These are phyloP conservation scores for Metarhizium sp. DNA, from an alignment of 2,329 filamentous ascomycete species.

Conservation along the genomic window DNA sequence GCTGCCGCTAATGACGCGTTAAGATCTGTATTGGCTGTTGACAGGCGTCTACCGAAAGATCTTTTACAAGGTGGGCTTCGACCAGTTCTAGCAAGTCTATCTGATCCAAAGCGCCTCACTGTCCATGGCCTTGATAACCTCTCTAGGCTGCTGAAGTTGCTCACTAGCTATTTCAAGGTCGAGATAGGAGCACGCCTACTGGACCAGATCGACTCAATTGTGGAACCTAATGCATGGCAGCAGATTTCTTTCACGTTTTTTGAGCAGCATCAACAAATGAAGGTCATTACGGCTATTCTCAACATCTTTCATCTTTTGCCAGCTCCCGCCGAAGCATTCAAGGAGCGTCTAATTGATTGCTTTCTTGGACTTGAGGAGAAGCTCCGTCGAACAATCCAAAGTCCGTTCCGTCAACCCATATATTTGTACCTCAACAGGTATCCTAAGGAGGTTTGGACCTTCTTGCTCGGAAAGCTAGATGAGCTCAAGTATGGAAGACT, in stretches of 20 bases:
- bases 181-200: conserved; percentile 91
- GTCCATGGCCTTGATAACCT: conserved; percentile 87
- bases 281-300: conserved; percentile 87
- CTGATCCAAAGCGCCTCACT: conserved; percentile 83
- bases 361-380: conserved; percentile 83
- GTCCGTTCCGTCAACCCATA: conserved; percentile 82
- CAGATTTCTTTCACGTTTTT: conserved; percentile 91
- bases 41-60: conserved; percentile 89
- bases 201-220: conserved; percentile 86
- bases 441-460: conserved; percentile 74
- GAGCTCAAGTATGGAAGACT: conserved; percentile 85
- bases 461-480: conserved; percentile 69
- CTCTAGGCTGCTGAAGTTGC: conserved; percentile 75
- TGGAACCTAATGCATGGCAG: conserved; percentile 70
- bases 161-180: conserved; percentile 98
- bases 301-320: conserved; percentile 97
- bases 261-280: conserved; percentile 87
- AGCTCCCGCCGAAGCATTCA: conserved; percentile 79
- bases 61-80: conserved; percentile 87
- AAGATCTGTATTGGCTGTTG: conserved; percentile 77
- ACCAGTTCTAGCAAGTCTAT: conserved; percentile 92
- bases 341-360: conserved; percentile 79
- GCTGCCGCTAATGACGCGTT: conserved; percentile 88
- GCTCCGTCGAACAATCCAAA: conserved; percentile 77
- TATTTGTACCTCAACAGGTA: conserved; percentile 93